These are phyloP conservation scores for Aspergillus diversus DNA, from an alignment of 495 filamentous ascomycete genomes.

Conservation along the genomic window DNA sequence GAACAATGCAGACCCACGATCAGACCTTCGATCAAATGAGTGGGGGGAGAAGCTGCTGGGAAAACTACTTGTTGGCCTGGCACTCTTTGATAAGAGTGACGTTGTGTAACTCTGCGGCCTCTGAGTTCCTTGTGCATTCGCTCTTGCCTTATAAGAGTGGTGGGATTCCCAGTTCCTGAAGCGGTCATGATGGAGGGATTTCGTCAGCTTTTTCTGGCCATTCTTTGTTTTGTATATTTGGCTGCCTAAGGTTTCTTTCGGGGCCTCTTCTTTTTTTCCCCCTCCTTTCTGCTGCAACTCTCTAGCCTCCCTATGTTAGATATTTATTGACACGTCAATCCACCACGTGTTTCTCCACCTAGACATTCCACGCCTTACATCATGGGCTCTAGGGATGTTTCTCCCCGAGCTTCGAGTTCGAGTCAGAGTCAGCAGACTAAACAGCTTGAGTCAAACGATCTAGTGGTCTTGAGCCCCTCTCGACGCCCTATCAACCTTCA, in stretches of 20 bases:
- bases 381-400: background rate
- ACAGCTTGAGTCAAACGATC: background rate
- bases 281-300: background rate
- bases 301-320: background rate
- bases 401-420: background rate
- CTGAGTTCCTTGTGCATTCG: background rate
- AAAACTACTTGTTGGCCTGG: background rate
- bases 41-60: background rate
- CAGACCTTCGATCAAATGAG: background rate
- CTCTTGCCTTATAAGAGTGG: background rate
- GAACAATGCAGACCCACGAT: background rate
- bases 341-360: background rate
- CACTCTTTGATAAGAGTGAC: constrained; percentile 12
- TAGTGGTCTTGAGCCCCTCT: constrained; percentile 14
- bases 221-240: too few relatives aligned
- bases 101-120: constrained; percentile 8
- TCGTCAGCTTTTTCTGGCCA: background rate
- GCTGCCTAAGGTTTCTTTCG: too few relatives aligned
- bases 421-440: constrained; percentile 3
- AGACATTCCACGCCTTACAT: background rate
- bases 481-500: constrained; percentile 20
- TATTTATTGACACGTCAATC: background rate
- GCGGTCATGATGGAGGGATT: background rate
- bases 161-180: background rate
- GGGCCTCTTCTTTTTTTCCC: background rate